phyloP scores from a whole-genome alignment of 805 yeast genomes.

The Candida multigemmis region DNA sequence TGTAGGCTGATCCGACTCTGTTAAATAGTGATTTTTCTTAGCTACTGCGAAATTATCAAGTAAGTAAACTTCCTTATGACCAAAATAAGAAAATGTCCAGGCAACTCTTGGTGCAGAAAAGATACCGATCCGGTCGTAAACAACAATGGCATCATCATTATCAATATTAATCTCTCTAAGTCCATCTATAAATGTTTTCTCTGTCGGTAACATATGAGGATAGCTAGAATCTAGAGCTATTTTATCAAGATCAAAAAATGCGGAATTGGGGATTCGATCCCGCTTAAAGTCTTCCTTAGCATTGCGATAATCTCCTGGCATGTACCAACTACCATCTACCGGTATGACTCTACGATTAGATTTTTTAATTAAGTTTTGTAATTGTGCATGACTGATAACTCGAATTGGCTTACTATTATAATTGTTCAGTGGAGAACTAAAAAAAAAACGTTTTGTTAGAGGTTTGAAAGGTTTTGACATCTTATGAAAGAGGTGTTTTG shows the following conservation, averaged over 20 bases:
- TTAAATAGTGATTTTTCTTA: too few relatives aligned
- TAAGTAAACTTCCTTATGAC: constrained; percentile 60
- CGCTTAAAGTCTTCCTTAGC: constrained; percentile 50
- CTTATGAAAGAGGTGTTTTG: too few relatives aligned
- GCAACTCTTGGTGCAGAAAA: constrained; percentile 88
- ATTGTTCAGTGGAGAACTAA: too few relatives aligned
- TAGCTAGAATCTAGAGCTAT: constrained; percentile 54
- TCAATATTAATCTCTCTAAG: constrained; percentile 49
- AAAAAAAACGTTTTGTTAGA: too few relatives aligned
- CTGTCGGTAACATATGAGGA: constrained; percentile 87
- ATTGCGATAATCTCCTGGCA: constrained; percentile 64
- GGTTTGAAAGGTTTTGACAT: too few relatives aligned
- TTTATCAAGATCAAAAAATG: constrained; percentile 71
- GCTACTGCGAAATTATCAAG: constrained; percentile 58
- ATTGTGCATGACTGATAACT: constrained; percentile 3
- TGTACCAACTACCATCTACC: constrained; percentile 86
- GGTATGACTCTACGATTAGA: constrained; percentile 35
- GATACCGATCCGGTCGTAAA: constrained; percentile 80
- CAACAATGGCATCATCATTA: constrained; percentile 51
- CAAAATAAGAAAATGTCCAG: constrained; percentile 79
- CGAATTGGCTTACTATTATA: too few relatives aligned
- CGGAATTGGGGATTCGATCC: constrained; percentile 57
- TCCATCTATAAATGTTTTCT: constrained; percentile 43
- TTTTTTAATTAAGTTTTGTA: constrained; percentile 5
- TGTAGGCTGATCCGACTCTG: too few relatives aligned